Conservation (phyloP, 441 rosid genomes). For the Euphorbia celastroides region DNA sequence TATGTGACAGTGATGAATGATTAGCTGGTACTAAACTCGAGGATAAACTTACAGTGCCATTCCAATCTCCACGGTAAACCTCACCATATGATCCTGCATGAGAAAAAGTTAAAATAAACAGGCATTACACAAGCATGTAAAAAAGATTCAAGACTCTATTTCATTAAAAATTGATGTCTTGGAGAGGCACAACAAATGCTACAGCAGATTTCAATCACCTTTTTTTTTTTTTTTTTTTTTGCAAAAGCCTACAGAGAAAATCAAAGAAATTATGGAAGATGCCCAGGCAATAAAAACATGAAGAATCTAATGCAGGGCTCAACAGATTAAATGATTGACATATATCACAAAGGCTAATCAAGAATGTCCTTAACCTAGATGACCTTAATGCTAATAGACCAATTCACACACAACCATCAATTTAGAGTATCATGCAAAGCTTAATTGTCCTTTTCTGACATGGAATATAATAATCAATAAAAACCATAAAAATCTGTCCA, state of each 20-base stretch:
- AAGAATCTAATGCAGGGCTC: background rate
- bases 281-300: background rate
- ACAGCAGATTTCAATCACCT: background rate
- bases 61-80: constrained; percentile 92
- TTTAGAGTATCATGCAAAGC: background rate
- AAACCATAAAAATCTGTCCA: background rate
- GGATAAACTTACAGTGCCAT: constrained; percentile 81
- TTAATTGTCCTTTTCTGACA: background rate
- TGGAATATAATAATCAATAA: background rate
- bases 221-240: no score
- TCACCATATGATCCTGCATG: constrained; percentile 93
- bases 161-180: constrained; percentile 6
- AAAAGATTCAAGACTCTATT: background rate
- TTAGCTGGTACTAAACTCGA: background rate
- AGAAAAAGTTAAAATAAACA: constrained; percentile 14
- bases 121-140: constrained; percentile 2
- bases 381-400: background rate
- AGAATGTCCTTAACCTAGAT: background rate
- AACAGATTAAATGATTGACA: background rate
- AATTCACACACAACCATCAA: background rate
- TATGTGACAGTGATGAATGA: background rate
- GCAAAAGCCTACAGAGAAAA: background rate
- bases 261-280: background rate
- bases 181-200: no score
- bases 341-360: background rate